Evolutionary conservation across 257 asterid genomes (phyloP), one percentile per base, ranked within the genome.

Genomic region (Ocimum tenuiflorum): DNA sequence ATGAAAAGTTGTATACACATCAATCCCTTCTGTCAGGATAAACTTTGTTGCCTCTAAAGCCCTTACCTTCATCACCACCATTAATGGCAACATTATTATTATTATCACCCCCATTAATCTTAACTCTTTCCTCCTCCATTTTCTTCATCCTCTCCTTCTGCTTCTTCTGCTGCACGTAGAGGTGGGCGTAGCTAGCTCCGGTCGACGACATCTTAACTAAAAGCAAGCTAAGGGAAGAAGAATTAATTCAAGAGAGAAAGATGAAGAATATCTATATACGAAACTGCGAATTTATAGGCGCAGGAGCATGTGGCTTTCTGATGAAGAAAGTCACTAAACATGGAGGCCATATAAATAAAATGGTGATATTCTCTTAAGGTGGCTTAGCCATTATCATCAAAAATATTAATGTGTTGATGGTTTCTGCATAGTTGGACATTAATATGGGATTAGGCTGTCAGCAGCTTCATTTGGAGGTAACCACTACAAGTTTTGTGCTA

Each of bases 101-200:
- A 64, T 43, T 67, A 50, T 2, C 35, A 56, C 3, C 63, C 53
- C 65, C 61, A 49, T 47, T 78, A 14, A 39, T 67, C 11, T 3
- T 4, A 0, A 36, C 63, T 45, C 72, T 63, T 24, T 80, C 77
- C 33, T 67, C 79, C 38, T 73, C 83, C 67, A 49, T 55, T 35
- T 15, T 67, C 75, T 14, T 70, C 78, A 63, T 14, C 33, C 69
- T 80, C 59, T 77, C 79, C 31, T 77, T 57, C 19, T 49, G 77
- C 65, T 80, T 78, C 58, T 83, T 78, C 53, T 83, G 83, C 60
- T 80, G 83, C 66, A 80, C 70, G 52, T 73, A 43, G 55, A 80
- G 42, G 35, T 73, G 38, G 0, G 80, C 83, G 33, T 77, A 83
- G 70, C 79, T 83, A 23, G 79, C 78, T 35, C 88, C 88, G 0